These are phyloP conservation scores for Anthoceros angustus DNA, from an alignment of 225 moss, liverwort and hornwort genomes.

Conservation along the genomic window DNA sequence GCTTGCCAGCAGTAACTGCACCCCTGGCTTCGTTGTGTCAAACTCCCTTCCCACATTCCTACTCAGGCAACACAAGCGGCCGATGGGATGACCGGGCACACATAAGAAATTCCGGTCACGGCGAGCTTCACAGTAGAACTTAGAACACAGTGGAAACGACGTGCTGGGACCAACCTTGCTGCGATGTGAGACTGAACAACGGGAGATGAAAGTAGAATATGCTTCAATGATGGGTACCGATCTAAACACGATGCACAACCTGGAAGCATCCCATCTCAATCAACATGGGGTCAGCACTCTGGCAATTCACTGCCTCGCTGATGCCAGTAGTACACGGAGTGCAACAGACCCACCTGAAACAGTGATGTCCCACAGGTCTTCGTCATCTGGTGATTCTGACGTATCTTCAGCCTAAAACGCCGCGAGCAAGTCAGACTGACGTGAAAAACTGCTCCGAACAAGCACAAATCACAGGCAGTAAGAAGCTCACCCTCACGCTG, in stretches of 20 bases:
- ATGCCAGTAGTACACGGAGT: background rate
- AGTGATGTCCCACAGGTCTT: constrained; percentile 59
- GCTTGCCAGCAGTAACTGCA: constrained; percentile 44
- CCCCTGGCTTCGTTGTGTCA: constrained; percentile 38
- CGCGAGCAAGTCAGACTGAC: background rate
- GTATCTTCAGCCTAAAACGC: constrained; percentile 42
- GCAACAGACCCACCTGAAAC: constrained; percentile 27
- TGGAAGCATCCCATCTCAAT: constrained; percentile 5
- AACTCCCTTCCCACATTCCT: constrained; percentile 47
- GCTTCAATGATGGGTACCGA: constrained; percentile 44
- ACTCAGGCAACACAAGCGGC: constrained; percentile 14
- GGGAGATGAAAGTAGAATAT: constrained; percentile 31
- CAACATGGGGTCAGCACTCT: background rate
- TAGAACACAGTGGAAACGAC: constrained; percentile 1
- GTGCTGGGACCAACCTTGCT: constrained; percentile 27
- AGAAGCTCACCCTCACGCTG: constrained; percentile 33
- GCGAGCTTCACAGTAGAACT: background rate
- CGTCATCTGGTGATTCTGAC: constrained; percentile 53
- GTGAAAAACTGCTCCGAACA: no score
- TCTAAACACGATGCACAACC: constrained; percentile 46
- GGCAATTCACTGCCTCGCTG: background rate
- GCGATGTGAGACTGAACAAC: constrained; percentile 38
- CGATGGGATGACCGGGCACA: constrained; percentile 3
- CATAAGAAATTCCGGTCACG: background rate
- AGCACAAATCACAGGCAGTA: no score